Percentiles rank a stretch among this genome's conserved stretches.
Evolutionary conservation across 768 basidiomycete species (phyloP).

Genomic region (Mycena capillaripes): DNA sequence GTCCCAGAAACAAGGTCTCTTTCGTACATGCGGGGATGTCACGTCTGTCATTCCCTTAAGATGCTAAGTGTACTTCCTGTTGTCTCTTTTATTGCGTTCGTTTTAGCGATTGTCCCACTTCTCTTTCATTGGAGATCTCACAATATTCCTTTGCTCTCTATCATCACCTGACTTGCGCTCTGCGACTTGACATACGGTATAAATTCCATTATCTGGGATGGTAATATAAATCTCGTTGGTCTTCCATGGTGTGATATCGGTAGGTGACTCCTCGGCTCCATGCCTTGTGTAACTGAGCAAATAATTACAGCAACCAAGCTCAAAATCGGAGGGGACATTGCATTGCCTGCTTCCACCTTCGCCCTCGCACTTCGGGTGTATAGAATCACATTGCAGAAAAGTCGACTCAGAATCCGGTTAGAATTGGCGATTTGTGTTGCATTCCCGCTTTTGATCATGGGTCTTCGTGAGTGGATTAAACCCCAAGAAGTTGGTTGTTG

Average conservation of each 20-base stretch:
- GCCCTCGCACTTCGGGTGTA: constrained; percentile 59
- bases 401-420: constrained; percentile 45
- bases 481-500: too few species aligned
- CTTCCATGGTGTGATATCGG: constrained; percentile 65
- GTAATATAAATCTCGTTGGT: constrained; percentile 45
- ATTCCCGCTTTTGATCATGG: constrained; percentile 15
- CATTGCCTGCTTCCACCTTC: constrained; percentile 55
- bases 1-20: too few species aligned
- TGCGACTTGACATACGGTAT: constrained; percentile 53
- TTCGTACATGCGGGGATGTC: too few species aligned
- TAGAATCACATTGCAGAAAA: constrained; percentile 41
- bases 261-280: constrained; percentile 41
- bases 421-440: constrained; percentile 37
- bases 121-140: too few species aligned
- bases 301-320: constrained; percentile 56
- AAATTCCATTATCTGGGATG: constrained; percentile 59
- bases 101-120: too few species aligned
- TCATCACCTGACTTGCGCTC: constrained; percentile 50
- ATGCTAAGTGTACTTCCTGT: too few species aligned
- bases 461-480: constrained; percentile 5
- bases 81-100: too few species aligned
- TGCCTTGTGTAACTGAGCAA: neutral
- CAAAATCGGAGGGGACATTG: constrained; percentile 57
- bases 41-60: too few species aligned
- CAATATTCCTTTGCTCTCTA: constrained; percentile 41